Evolutionary conservation across 1,284 basidiomycete genomes (phyloP).

Genomic region (Porogramme epimiltina): DNA sequence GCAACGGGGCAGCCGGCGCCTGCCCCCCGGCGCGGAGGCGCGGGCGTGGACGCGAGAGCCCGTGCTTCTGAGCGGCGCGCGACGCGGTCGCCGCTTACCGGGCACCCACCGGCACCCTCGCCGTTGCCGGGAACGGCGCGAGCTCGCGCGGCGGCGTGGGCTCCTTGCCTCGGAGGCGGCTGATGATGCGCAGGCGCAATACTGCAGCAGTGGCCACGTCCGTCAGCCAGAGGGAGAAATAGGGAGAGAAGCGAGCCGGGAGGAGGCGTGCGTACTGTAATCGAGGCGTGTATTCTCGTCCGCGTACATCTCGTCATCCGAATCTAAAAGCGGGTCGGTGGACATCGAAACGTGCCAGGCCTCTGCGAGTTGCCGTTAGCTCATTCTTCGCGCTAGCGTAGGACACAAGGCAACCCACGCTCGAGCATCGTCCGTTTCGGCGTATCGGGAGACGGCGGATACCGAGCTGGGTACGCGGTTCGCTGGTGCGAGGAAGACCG

Average conservation of each 20-base stretch:
- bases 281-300: constrained; percentile 59
- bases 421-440: constrained; percentile 44
- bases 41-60: not conserved
- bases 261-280: constrained; percentile 41
- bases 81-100: constrained; percentile 8
- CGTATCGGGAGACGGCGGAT: constrained; percentile 11
- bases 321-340: constrained; percentile 54
- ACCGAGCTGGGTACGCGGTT: constrained; percentile 10
- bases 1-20: no score
- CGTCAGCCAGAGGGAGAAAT: not conserved
- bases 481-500: constrained; percentile 12
- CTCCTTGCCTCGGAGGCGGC: constrained; percentile 50
- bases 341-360: constrained; percentile 57
- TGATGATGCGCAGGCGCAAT: constrained; percentile 59
- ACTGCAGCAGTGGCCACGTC: constrained; percentile 40
- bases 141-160: constrained; percentile 44
- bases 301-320: constrained; percentile 56
- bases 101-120: constrained; percentile 12
- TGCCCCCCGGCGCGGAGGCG: no score
- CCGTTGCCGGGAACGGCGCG: constrained; percentile 12
- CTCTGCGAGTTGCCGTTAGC: constrained; percentile 38
- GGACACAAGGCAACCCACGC: constrained; percentile 42
- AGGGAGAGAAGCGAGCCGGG: constrained; percentile 2
- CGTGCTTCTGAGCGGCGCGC: no score
- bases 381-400: not conserved